Evolutionary conservation across 768 basidiomycete species (phyloP), one percentile per base, ranked within the genome.

Genomic region (Mycena maculata): DNA sequence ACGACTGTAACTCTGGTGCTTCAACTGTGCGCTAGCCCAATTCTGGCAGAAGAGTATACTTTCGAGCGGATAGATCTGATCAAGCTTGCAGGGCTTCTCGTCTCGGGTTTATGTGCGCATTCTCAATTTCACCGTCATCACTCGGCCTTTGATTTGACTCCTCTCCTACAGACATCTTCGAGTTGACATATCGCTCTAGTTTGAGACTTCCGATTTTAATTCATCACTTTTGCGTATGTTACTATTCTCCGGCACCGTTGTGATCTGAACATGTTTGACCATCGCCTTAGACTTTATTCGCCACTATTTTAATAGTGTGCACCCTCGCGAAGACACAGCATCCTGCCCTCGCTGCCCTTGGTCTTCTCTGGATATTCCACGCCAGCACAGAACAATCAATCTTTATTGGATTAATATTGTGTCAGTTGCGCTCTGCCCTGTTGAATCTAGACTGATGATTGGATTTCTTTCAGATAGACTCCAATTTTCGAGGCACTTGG

Each of bases 191-290:
- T n/a, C 56, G 56, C 56, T 16, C 56, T 20, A 58, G 56, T 45
- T 30, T 58, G 20, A n/a, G 56, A 22, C 18, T 47, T 16, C 56
- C 56, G 2, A 58, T 58, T 58, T 23, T 58, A 47, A 58, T 58
- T 13, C 56, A 58, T 22, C 56, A 58, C 56, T 58, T 58, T 33
- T 58, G 56, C 15, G 56, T 45, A 11, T 44, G 56, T 47, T 36
- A 1, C 42, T 33, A n/a, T 33, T 18, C 42, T 47, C n/a, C n/a
- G n/a, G n/a, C n/a, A n/a, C n/a, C 42, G 28, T 12, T 12, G 16
- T 1, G n/a, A n/a, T 20, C 16, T 30, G 20, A 13, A 9, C 39
- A 20, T 10, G 22, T 27, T 11, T 45, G 23, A 44, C 42, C 28
- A 44, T 18, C 16, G 5, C 11, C 4, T 36, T 44, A 55, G 56